A percentile compares a stretch with the other conserved stretches of the same genome.
These are phyloP conservation scores for Fomes fomentarius DNA, from an alignment of 1,284 basidiomycete species.

Conservation along the genomic window DNA sequence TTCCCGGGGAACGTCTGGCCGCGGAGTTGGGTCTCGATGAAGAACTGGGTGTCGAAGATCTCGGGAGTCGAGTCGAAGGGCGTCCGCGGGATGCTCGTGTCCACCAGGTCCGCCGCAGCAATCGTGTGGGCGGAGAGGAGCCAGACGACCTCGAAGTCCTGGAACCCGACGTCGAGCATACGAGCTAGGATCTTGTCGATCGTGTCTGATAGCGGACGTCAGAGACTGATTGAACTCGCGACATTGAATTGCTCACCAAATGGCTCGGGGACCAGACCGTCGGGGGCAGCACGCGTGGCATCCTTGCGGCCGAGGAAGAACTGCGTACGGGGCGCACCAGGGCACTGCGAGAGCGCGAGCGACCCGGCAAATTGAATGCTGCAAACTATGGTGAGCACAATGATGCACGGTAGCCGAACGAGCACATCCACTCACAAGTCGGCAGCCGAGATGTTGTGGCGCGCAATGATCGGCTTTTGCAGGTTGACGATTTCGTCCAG, in stretches of 20 bases:
- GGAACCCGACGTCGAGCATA: constrained; percentile 7
- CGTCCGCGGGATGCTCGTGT: constrained; percentile 1
- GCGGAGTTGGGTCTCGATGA: constrained; percentile 15
- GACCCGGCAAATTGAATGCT: constrained; percentile 33
- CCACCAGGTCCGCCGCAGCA: background rate
- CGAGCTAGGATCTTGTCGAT: constrained; percentile 8
- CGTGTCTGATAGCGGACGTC: constrained; percentile 16
- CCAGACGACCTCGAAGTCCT: constrained; percentile 9
- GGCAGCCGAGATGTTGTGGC: constrained; percentile 14
- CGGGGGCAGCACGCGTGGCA: constrained; percentile 27
- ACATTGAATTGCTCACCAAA: constrained; percentile 30
- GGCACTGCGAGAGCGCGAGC: constrained; percentile 32
- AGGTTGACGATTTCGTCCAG: constrained; percentile 11
- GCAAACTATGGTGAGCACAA: background rate
- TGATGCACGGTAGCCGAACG: background rate
- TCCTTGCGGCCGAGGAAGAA: constrained; percentile 26
- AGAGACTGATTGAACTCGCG: background rate
- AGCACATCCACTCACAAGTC: background rate
- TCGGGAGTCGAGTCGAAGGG: constrained; percentile 6
- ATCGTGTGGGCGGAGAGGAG: constrained; percentile 4
- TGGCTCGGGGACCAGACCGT: constrained; percentile 31
- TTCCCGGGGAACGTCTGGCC: constrained; percentile 32
- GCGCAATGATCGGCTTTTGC: constrained; percentile 11
- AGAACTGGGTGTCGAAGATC: constrained; percentile 8
- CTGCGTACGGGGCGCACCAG: constrained; percentile 28